Evolutionary conservation across 2,329 filamentous ascomycete species (phyloP).

Genomic region (Botrytis cinerea): DNA sequence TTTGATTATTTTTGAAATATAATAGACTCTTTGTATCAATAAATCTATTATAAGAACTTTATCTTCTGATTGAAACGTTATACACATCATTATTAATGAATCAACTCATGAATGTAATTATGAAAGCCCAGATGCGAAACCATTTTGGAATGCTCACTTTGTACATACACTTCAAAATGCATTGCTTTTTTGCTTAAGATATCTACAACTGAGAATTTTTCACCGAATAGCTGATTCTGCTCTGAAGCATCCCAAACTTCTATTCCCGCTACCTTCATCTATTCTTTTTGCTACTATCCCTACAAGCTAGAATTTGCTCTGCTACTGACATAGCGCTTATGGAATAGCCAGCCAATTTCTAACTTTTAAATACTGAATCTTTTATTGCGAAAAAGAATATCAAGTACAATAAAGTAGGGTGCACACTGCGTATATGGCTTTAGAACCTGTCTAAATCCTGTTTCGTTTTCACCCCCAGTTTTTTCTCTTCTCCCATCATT

Average conservation of each 20-base stretch:
- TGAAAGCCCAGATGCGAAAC: not conserved
- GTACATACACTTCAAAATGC: no score
- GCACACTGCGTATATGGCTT: not conserved
- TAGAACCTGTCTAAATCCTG: not conserved
- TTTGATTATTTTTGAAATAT: no score
- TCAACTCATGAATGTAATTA: not conserved
- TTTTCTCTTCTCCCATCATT: not conserved
- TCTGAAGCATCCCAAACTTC: no score
- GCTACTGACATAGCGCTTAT: not conserved
- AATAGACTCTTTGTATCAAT: no score
- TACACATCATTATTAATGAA: not conserved
- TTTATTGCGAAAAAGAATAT: not conserved
- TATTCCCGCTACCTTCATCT: no score
- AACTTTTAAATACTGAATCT: not conserved
- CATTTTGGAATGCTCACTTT: no score
- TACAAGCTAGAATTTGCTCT: no score
- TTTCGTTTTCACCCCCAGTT: not conserved
- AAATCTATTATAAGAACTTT: not conserved
- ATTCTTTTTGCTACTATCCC: not conserved
- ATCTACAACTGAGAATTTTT: no score
- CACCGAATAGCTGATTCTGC: no score
- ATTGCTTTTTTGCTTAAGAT: no score
- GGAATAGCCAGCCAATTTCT: not conserved
- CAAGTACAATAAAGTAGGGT: not conserved
- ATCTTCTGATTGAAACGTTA: constrained; percentile 24